phyloP scores from a whole-genome alignment of 2,329 filamentous ascomycete genomes.

The Sclerotiophoma versabilis region DNA sequence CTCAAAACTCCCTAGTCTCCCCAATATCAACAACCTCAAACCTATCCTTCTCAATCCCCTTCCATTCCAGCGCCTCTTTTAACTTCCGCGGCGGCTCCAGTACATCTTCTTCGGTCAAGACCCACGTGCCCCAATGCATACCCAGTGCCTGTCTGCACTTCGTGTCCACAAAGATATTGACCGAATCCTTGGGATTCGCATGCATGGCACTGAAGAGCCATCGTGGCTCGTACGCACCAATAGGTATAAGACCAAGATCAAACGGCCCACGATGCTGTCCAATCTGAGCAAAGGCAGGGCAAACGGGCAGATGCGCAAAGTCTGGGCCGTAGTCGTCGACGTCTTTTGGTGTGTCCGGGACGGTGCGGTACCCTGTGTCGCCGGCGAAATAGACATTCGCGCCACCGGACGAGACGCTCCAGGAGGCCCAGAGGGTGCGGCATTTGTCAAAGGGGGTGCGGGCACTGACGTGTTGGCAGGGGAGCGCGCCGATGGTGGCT shows the following conservation, averaged over 20 bases:
- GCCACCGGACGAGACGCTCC: constrained; percentile 76
- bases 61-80: constrained; percentile 72
- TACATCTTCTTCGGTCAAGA: constrained; percentile 83
- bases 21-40: constrained; percentile 86
- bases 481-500: constrained; percentile 78
- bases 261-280: constrained; percentile 83
- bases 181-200: constrained; percentile 83
- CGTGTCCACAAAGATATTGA: constrained; percentile 89
- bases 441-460: constrained; percentile 73
- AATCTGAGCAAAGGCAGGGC: constrained; percentile 86
- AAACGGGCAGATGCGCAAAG: constrained; percentile 69
- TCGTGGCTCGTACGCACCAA: constrained; percentile 84
- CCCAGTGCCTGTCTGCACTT: constrained; percentile 78
- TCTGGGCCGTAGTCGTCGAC: constrained; percentile 76
- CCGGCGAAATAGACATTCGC: constrained; percentile 86
- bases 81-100: constrained; percentile 80
- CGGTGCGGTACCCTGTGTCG: constrained; percentile 88
- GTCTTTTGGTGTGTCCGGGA: constrained; percentile 68
- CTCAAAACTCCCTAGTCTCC: constrained; percentile 79
- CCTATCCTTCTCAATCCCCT: constrained; percentile 77
- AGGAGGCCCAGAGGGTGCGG: constrained; percentile 86
- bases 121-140: constrained; percentile 93
- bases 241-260: constrained; percentile 90
- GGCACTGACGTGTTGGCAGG: constrained; percentile 82
- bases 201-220: constrained; percentile 81